Evolutionary conservation across 164 flowering plant genomes (phyloP).

Genomic region (Stephania yunnanensis): DNA sequence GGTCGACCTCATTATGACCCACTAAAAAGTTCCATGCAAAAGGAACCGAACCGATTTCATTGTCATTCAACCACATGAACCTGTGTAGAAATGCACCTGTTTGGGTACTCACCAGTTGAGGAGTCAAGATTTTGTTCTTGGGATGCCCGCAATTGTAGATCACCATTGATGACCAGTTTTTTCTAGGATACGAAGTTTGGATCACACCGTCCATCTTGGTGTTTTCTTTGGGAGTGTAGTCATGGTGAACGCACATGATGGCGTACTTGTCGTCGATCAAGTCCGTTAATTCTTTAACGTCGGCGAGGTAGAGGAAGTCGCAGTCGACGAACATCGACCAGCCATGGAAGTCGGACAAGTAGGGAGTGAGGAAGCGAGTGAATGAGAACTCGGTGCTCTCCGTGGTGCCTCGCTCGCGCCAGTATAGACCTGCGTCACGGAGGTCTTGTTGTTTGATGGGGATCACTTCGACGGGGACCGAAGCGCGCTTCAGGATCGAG

Average conservation of each 20-base stretch:
- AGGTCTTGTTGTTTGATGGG: constrained; percentile 78
- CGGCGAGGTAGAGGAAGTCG: constrained; percentile 80
- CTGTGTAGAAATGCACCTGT: constrained; percentile 87
- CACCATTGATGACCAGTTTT: constrained; percentile 98
- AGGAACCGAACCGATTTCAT: constrained; percentile 77
- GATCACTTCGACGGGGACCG: constrained; percentile 65
- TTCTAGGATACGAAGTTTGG: constrained; percentile 82
- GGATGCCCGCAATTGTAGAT: constrained; percentile 86
- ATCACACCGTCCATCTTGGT: constrained; percentile 95
- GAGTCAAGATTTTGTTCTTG: constrained; percentile 62
- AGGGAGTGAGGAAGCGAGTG: constrained; percentile 70
- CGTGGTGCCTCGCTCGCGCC: constrained; percentile 68
- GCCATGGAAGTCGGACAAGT: constrained; percentile 63
- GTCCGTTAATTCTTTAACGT: constrained; percentile 65
- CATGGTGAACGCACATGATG: constrained; percentile 94
- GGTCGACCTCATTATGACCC: constrained; percentile 75
- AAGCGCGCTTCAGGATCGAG: constrained; percentile 63
- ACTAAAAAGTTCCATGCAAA: constrained; percentile 96
- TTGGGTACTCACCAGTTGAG: constrained; percentile 66
- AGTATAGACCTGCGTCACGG: constrained; percentile 53
- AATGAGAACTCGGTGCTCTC: constrained; percentile 98
- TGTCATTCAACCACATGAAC: constrained; percentile 88
- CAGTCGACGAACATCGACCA: constrained; percentile 98
- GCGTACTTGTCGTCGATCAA: constrained; percentile 76
- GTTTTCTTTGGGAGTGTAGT: constrained; percentile 82